phyloP scores from a whole-genome alignment of 2,329 filamentous ascomycete genomes.

The Xylariaceae sp. region DNA sequence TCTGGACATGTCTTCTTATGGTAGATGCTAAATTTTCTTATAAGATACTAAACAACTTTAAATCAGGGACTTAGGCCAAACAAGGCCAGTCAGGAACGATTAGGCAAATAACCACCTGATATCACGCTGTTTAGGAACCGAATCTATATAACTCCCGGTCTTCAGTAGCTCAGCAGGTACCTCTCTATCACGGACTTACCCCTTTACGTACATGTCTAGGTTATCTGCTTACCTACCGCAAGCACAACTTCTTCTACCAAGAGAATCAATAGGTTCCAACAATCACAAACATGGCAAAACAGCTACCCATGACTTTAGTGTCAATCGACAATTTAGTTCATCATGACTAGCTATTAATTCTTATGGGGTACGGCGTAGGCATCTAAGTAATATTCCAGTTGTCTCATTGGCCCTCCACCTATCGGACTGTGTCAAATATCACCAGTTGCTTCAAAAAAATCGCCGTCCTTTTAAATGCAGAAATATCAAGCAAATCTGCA shows the following conservation, averaged over 20 bases:
- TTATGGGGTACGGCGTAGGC: conserved; percentile 3
- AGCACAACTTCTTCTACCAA: background rate
- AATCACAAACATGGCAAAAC: background rate
- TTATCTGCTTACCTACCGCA: background rate
- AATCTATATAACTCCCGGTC: no score
- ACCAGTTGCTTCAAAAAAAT: conserved; percentile 6
- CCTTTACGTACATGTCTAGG: background rate
- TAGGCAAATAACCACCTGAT: no score
- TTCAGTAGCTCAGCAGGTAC: no score
- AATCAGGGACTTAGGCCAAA: no score
- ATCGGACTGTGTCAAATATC: conserved; percentile 13
- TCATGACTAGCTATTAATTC: conserved; percentile 14
- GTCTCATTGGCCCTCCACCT: conserved; percentile 9
- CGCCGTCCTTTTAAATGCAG: conserved; percentile 9
- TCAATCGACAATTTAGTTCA: conserved; percentile 9
- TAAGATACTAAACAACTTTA: no score
- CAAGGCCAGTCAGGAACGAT: no score
- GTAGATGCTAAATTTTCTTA: no score
- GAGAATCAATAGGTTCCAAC: background rate
- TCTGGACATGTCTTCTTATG: no score
- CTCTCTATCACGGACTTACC: no score
- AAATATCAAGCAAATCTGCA: conserved; percentile 3
- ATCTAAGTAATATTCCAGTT: background rate
- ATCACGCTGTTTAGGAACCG: no score
- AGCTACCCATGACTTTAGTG: conserved; percentile 4